Percentiles rank a stretch among this genome's conserved stretches.
Conservation (phyloP, 164 flowering plant genomes). For the Aristolochia fimbriata region DNA sequence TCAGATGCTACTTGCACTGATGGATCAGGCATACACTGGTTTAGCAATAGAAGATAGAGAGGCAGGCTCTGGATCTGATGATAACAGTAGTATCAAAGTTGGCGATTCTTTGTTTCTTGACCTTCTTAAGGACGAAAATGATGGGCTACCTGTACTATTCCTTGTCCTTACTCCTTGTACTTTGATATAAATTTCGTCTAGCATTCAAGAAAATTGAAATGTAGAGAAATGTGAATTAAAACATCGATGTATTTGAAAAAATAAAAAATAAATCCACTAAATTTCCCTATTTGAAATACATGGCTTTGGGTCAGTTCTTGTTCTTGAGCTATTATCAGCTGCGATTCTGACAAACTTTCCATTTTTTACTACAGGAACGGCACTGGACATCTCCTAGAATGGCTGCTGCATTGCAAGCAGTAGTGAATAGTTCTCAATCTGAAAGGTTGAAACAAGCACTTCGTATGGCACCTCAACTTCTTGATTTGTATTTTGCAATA, state of each 20-base stretch:
- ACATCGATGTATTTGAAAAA: too few relatives aligned
- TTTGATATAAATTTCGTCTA: not conserved
- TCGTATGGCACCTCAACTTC: slow-evolving; percentile 55
- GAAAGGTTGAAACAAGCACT: slow-evolving; percentile 66
- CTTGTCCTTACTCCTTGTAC: too few relatives aligned
- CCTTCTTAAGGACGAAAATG: slow-evolving; percentile 96
- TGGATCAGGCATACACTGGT: slow-evolving; percentile 99
- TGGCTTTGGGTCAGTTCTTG: too few relatives aligned
- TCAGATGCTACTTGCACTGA: slow-evolving; percentile 95
- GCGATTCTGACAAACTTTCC: too few relatives aligned
- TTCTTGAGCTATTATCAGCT: too few relatives aligned
- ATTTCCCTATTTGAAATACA: too few relatives aligned
- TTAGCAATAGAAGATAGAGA: slow-evolving; percentile 83
- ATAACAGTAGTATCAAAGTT: slow-evolving; percentile 52
- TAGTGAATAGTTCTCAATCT: slow-evolving; percentile 45
- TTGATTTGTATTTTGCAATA: slow-evolving; percentile 62
- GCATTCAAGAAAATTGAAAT: not conserved
- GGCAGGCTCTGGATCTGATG: slow-evolving; percentile 90
- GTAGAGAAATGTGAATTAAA: not conserved
- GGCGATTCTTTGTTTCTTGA: slow-evolving; percentile 88
- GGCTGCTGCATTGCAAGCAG: slow-evolving; percentile 67
- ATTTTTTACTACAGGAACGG: slow-evolving; percentile 52
- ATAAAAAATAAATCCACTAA: too few relatives aligned
- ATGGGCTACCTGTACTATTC: slow-evolving; percentile 81
- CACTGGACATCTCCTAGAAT: slow-evolving; percentile 85